Conservation (phyloP, 2,329 filamentous ascomycete species). For the Sclerotinia minor region DNA sequence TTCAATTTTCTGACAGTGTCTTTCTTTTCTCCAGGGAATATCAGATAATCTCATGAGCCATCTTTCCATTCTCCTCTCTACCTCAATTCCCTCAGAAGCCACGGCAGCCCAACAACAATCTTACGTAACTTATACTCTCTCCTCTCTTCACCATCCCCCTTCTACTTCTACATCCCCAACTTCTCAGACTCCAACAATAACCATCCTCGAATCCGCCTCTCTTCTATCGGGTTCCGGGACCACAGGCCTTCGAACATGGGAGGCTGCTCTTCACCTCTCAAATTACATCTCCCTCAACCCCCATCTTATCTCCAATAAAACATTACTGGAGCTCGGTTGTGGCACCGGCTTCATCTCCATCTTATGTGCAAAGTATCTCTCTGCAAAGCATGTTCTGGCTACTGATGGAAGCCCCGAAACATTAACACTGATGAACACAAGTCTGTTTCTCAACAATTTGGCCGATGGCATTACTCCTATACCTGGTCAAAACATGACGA, state of each 20-base stretch:
- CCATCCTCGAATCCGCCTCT: conserved; percentile 66
- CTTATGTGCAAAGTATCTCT: conserved; percentile 68
- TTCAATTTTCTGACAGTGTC: conserved; percentile 32
- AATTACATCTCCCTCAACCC: conserved; percentile 57
- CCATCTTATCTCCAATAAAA: conserved; percentile 51
- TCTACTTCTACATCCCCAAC: not conserved
- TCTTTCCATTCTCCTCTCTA: conserved; percentile 64
- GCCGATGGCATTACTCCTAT: conserved; percentile 27
- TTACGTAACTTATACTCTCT: conserved; percentile 68
- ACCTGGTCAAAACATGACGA: conserved; percentile 26
- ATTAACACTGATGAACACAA: conserved; percentile 65
- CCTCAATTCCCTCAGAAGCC: conserved; percentile 63
- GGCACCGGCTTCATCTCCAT: conserved; percentile 77
- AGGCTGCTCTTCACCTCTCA: conserved; percentile 73
- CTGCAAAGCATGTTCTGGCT: conserved; percentile 59
- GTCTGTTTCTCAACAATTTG: conserved; percentile 67
- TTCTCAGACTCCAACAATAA: conserved; percentile 47
- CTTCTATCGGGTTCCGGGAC: conserved; percentile 71
- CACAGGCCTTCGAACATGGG: conserved; percentile 79
- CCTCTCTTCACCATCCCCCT: conserved; percentile 22
- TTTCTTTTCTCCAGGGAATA: conserved; percentile 63
- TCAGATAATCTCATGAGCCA: conserved; percentile 75
- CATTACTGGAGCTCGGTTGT: conserved; percentile 70
- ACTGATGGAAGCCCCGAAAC: conserved; percentile 76
- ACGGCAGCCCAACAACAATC: conserved; percentile 69